A percentile compares a stretch with the other conserved stretches of the same genome.
Conservation (phyloP, 2,329 filamentous ascomycete species). For the Xylariaceae sp. region DNA sequence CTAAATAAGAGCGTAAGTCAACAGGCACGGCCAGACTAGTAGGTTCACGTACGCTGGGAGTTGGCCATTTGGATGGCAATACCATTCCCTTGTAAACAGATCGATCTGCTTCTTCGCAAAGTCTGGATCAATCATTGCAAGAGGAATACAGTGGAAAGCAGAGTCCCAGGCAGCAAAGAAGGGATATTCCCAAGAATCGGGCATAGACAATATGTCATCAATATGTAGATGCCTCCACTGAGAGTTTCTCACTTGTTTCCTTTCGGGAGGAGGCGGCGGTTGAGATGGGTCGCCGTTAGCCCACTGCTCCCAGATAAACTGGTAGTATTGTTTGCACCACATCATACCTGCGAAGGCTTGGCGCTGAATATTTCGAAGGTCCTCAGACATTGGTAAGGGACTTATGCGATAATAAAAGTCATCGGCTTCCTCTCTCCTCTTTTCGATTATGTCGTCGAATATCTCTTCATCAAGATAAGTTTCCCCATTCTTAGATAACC, state of each 20-base stretch:
- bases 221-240: constrained; percentile 96
- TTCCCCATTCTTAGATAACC: constrained; percentile 77
- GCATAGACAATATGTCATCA: constrained; percentile 96
- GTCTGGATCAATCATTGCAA: constrained; percentile 97
- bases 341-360: constrained; percentile 97
- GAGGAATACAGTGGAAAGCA: constrained; percentile 93
- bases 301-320: constrained; percentile 98
- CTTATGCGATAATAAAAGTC: constrained; percentile 96
- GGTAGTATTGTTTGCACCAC: constrained; percentile 97
- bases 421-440: constrained; percentile 86
- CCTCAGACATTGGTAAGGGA: constrained; percentile 90
- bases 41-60: constrained; percentile 73
- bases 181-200: constrained; percentile 97
- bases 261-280: constrained; percentile 80
- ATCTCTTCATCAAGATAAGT: constrained; percentile 88
- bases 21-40: neutral
- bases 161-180: constrained; percentile 98
- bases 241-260: constrained; percentile 82
- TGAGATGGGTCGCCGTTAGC: constrained; percentile 90
- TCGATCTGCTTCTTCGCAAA: constrained; percentile 99
- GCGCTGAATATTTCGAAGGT: constrained; percentile 91
- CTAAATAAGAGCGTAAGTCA: constrained; percentile 40
- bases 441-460: constrained; percentile 90
- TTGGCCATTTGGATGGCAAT: constrained; percentile 97
- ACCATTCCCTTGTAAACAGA: constrained; percentile 96